Conservation (phyloP, 345 rosid species). For the Linum tenue region DNA sequence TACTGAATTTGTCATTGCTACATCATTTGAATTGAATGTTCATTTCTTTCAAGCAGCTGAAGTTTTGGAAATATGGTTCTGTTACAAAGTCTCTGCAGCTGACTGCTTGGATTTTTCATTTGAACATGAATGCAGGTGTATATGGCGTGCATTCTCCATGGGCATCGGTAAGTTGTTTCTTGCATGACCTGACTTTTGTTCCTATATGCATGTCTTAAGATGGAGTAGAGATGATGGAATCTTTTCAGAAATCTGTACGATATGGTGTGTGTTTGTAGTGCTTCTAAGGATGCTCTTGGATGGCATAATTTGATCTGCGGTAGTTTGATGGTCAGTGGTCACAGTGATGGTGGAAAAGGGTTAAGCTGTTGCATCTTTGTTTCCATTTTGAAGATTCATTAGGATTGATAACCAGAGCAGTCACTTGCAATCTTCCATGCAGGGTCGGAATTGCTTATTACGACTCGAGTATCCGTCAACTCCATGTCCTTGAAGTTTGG, state of each 20-base stretch:
- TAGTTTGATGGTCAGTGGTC: not conserved
- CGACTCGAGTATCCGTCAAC: constrained; percentile 70
- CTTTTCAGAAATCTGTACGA: not conserved
- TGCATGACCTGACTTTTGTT: constrained; percentile 1
- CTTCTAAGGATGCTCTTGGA: not conserved
- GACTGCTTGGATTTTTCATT: not conserved
- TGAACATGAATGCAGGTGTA: constrained; percentile 55
- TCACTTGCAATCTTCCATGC: constrained; percentile 7
- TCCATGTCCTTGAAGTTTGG: constrained; percentile 88
- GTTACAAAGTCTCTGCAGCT: not conserved
- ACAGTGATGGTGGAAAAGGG: constrained; percentile 1
- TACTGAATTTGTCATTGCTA: no score
- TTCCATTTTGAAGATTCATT: not conserved
- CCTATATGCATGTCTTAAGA: not conserved
- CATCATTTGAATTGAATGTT: not conserved
- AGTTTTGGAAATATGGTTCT: not conserved
- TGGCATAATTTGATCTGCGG: not conserved
- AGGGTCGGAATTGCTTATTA: constrained; percentile 90
- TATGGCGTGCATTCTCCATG: constrained; percentile 86
- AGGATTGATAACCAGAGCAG: not conserved
- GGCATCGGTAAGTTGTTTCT: constrained; percentile 50
- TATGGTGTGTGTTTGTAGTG: not conserved
- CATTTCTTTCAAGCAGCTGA: not conserved
- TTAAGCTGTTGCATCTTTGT: not conserved
- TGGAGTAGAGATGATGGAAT: not conserved